Evolutionary conservation across 2,329 filamentous ascomycete species (phyloP).

Genomic region (Fusarium sterilihyphosum): DNA sequence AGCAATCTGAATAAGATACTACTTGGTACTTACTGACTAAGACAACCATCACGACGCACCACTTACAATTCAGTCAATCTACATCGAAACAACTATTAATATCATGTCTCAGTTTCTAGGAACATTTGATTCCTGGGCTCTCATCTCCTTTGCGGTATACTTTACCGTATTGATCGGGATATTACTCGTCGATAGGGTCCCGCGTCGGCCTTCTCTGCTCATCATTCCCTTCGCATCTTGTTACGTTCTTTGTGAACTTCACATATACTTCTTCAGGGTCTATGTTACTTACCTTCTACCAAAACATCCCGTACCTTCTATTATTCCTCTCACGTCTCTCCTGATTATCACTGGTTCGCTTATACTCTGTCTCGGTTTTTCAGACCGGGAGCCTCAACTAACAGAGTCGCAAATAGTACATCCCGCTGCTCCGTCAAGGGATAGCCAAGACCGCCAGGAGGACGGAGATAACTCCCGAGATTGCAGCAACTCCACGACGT

Average conservation of each 20-base stretch:
- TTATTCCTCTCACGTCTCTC: background rate
- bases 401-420: background rate
- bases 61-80: background rate
- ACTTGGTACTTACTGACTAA: background rate
- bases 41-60: background rate
- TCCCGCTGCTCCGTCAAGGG: background rate
- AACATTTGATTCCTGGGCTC: too few species aligned
- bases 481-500: too few species aligned
- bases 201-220: too few species aligned
- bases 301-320: too few species aligned
- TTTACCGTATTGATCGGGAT: too few species aligned
- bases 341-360: background rate
- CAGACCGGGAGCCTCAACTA: background rate
- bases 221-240: too few species aligned
- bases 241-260: too few species aligned
- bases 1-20: background rate
- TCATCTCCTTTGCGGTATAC: too few species aligned
- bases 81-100: background rate
- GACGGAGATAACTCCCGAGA: background rate
- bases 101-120: background rate
- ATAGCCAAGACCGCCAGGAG: background rate
- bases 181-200: too few species aligned
- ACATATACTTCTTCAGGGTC: too few species aligned
- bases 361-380: too few species aligned
- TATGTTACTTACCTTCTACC: too few species aligned